Evolutionary conservation across 2,329 filamentous ascomycete species (phyloP), one percentile per base, ranked within the genome.

Genomic region (Shiraia sp.): DNA sequence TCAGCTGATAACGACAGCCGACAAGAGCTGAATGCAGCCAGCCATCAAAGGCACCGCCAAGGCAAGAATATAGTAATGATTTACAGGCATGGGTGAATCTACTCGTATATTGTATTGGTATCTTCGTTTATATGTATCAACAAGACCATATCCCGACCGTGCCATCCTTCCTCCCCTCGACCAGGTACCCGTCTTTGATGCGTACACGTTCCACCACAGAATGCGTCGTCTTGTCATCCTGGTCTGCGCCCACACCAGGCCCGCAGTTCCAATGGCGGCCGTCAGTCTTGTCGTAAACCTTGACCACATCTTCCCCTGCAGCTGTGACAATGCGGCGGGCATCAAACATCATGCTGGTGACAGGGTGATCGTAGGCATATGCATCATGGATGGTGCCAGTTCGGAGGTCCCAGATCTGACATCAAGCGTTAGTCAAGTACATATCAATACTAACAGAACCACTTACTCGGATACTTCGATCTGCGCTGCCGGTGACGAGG

Each of bases 301-400:
- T 99, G 57, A 93, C 91, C 16, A 97, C 90, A 61, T 90, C 85
- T 70, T 97, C 93, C 29, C 91, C 88, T 0, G 90, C 90, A 2
- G 93, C 92, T 37, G 87, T 83, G 24, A 93, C 90, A 55, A 99
- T 99, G 36, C 91, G 83, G 37, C 91, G 85, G 10, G 82, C 75
- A 70, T 99, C 93, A 67, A 99, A 99, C 86, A 95, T 95, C 90
- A 97, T 96, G 75, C 86, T 89, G 23, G 90, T 95, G 42, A 99
- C 82, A 0, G 91, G 84, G 61, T 88, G 80, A 63, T 97, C 91
- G 72, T 97, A 99, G 15, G 92, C 93, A 69, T 91, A 99, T 13
- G 92, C 93, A 68, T 99, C 93, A 68, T 87, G 87, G 57, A 99
- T 96, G 24, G 90, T 91, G 32, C 93, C 93, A 10, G 90, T 97